Evolutionary conservation across 148 eudicot species (phyloP).

Genomic region (Chenopodium suecicum): DNA sequence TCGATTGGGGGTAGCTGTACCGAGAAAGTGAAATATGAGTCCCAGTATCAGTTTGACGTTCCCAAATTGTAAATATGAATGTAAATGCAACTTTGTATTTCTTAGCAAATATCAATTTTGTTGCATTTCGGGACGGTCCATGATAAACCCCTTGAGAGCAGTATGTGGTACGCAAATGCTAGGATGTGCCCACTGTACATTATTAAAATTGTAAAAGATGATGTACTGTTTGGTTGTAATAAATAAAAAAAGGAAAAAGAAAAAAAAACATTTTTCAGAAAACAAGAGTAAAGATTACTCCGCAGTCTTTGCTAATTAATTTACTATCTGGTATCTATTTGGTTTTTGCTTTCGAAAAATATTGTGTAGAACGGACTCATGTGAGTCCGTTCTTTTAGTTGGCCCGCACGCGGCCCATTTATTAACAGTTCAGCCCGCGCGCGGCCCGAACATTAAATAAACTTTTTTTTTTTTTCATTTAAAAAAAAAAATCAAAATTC

Average conservation of each 20-base stretch:
- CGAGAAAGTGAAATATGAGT: not conserved
- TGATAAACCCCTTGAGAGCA: not conserved
- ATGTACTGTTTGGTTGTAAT: not conserved
- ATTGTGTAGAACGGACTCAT: no score
- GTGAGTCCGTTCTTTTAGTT: no score
- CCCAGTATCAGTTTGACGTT: slow-evolving; percentile 14
- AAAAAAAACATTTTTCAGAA: not conserved
- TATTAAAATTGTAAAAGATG: slow-evolving; percentile 11
- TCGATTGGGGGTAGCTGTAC: not conserved
- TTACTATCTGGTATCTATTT: not conserved
- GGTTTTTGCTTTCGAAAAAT: not conserved
- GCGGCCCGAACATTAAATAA: no score
- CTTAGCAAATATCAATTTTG: slow-evolving; percentile 12
- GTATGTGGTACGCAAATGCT: not conserved
- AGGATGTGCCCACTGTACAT: slow-evolving; percentile 1
- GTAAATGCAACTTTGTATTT: slow-evolving; percentile 15
- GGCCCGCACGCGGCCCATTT: no score
- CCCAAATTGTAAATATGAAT: slow-evolving; percentile 27
- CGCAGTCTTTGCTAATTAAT: no score
- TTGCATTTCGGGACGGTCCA: slow-evolving; percentile 13
- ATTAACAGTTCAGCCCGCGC: no score
- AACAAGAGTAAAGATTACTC: not conserved
- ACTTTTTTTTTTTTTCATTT: no score
- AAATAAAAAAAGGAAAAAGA: not conserved
- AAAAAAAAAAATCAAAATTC: no score